These are phyloP conservation scores for Botrytis deweyae DNA, from an alignment of 2,329 filamentous ascomycete species.

Conservation along the genomic window DNA sequence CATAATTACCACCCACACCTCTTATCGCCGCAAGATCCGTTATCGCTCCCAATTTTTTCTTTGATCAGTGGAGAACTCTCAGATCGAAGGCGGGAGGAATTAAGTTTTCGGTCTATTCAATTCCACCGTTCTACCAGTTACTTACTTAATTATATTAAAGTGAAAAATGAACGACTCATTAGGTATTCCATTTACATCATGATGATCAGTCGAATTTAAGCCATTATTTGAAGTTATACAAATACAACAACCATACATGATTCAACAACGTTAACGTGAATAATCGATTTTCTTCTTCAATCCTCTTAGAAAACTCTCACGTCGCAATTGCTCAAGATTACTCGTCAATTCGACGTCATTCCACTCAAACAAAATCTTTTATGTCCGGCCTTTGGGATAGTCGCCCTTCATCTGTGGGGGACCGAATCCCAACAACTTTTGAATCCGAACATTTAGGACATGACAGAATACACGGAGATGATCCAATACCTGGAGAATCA, in stretches of 20 bases:
- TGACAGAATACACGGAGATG: constrained; percentile 37
- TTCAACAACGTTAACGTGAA: not conserved
- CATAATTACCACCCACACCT: constrained; percentile 10
- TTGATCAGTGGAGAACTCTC: not conserved
- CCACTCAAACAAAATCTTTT: constrained; percentile 11
- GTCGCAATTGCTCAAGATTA: not conserved
- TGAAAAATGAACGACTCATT: not conserved
- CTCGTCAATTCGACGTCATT: constrained; percentile 21
- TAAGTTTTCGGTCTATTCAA: not conserved
- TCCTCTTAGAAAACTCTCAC: too few relatives aligned
- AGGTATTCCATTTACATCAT: constrained; percentile 11
- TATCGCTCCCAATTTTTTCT: constrained; percentile 14
- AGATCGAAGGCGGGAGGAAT: not conserved
- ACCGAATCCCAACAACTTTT: constrained; percentile 31
- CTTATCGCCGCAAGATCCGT: constrained; percentile 19
- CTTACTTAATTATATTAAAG: not conserved
- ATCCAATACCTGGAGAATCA: constrained; percentile 32
- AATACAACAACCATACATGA: not conserved
- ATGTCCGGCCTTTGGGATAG: constrained; percentile 35
- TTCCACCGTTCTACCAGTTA: not conserved
- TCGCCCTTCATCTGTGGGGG: constrained; percentile 24
- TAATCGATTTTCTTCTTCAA: not conserved
- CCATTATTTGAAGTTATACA: not conserved
- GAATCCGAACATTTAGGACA: constrained; percentile 28
- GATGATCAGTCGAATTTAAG: not conserved